These are phyloP conservation scores for Haberlea rhodopensis DNA, from an alignment of 257 asterid genomes.

Conservation along the genomic window DNA sequence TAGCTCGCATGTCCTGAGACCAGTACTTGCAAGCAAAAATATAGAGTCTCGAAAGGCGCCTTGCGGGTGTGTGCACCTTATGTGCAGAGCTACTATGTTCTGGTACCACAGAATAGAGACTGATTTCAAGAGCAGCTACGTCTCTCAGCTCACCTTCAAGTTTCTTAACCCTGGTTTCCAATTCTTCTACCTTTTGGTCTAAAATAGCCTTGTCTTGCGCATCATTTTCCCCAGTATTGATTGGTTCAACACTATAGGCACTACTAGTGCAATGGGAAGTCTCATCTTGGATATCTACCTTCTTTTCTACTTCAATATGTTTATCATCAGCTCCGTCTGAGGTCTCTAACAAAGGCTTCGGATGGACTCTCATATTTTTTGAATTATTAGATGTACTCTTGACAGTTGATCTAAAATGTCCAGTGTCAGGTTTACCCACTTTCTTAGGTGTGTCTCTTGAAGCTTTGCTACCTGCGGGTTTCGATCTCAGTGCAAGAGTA, in stretches of 20 bases:
- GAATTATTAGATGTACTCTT: slow-evolving; percentile 42
- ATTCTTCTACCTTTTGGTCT: slow-evolving; percentile 60
- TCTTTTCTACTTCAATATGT: slow-evolving; percentile 43
- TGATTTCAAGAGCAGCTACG: slow-evolving; percentile 92
- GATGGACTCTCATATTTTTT: slow-evolving; percentile 62
- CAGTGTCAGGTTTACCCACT: slow-evolving; percentile 36
- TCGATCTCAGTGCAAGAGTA: slow-evolving; percentile 36
- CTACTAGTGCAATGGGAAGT: slow-evolving; percentile 41
- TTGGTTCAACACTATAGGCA: slow-evolving; percentile 50
- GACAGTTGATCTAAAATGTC: slow-evolving; percentile 31
- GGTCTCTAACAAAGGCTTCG: slow-evolving; percentile 56
- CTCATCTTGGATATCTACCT: slow-evolving; percentile 44
- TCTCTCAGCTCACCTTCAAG: slow-evolving; percentile 86
- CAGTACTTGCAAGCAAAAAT: slow-evolving; percentile 79
- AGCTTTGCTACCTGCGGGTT: slow-evolving; percentile 36
- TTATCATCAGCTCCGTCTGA: slow-evolving; percentile 50
- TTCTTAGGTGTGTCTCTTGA: slow-evolving; percentile 41
- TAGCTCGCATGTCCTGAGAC: slow-evolving; percentile 76
- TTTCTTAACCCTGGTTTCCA: slow-evolving; percentile 76
- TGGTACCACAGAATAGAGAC: slow-evolving; percentile 89
- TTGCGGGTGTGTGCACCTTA: slow-evolving; percentile 93
- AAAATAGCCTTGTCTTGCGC: slow-evolving; percentile 37
- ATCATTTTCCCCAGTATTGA: slow-evolving; percentile 35
- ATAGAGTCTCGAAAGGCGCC: slow-evolving; percentile 85
- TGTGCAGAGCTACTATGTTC: slow-evolving; percentile 94